Percentiles rank a stretch among this genome's conserved stretches.
Conservation (phyloP, 352 stramenopile genomes). For the Phytophthora aleatoria region DNA sequence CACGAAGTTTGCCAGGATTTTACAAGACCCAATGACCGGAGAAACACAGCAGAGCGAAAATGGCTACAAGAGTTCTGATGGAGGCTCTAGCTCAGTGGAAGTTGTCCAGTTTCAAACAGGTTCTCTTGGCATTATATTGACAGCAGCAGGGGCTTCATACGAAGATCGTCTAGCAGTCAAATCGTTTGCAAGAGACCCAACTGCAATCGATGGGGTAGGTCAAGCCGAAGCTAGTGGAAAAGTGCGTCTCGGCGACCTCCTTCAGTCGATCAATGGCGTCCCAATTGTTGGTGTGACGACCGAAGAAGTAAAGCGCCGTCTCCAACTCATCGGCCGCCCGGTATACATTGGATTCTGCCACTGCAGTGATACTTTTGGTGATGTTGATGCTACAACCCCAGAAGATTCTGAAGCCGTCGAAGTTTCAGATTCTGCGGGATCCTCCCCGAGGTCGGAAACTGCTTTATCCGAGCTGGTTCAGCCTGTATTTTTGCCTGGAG, state of each 20-base stretch:
- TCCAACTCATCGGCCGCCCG: conserved; percentile 69
- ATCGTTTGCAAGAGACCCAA: conserved; percentile 61
- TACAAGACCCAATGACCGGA: conserved; percentile 66
- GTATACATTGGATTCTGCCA: conserved; percentile 78
- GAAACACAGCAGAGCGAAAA: conserved; percentile 17
- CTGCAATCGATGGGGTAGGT: conserved; percentile 34
- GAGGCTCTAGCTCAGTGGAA: conserved; percentile 37
- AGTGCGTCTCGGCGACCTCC: conserved; percentile 63
- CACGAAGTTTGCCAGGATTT: conserved; percentile 54
- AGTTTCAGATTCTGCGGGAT: conserved; percentile 2
- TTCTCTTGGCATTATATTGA: conserved; percentile 76
- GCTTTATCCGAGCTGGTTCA: conserved; percentile 23
- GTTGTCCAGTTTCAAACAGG: conserved; percentile 68
- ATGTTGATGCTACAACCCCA: conserved; percentile 6
- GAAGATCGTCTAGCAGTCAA: conserved; percentile 72
- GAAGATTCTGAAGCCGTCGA: conserved; percentile 17
- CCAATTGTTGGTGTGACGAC: conserved; percentile 71
- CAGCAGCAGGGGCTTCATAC: conserved; percentile 49
- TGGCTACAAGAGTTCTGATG: conserved; percentile 1
- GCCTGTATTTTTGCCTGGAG: conserved; percentile 63
- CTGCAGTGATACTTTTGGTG: conserved; percentile 22
- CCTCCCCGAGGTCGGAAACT: conserved; percentile 5
- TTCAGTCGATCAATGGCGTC: conserved; percentile 86
- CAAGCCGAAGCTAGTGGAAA: conserved; percentile 69
- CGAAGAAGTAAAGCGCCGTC: conserved; percentile 80